Evolutionary conservation across 306 rosid genomes (phyloP), one percentile per base, ranked within the genome.

Genomic region (Pueraria montana): DNA sequence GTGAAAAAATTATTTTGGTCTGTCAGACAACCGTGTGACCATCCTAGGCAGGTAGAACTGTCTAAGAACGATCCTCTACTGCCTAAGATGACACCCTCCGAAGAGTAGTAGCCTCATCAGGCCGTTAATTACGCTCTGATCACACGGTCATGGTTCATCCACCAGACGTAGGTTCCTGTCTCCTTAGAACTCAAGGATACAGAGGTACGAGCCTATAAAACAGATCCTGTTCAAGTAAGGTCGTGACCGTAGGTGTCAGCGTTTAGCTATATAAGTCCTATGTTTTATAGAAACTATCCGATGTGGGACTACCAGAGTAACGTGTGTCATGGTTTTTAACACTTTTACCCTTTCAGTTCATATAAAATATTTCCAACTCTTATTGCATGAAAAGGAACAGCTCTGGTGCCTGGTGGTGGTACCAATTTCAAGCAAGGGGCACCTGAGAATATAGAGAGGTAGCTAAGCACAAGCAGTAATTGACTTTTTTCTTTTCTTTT

Each of bases 401-500:
- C 61, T n/a, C 45, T 40, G 11, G 11, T 40, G 45, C 45, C 4
- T 1, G 88, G 91, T 36, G 91, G 90, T 30, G 90, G 88, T 72
- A 88, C 91, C 56, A 93, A 91, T 85, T 91, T 91, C 81, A 91
- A 91, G 80, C 85, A 86, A 14, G 93, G 90, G 93, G 87, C 89
- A n/a, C n/a, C 89, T 18, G 86, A 88, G 74, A 56, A 87, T 68
- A 89, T 87, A 66, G 86, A 46, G 83, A 52, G 24, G 61, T 53
- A 53, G 61, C 61, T 50, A 50, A 16, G 56, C 21, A 50, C 9
- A 50, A 16, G 56, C 21, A 50, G 21, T 4, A 16, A 14, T 50
- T 50, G 21, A 50, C 21, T 4, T 48, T 14, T 48, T 12, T 48
- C 21, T 4, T 48, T 14, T 48, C 3, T 48, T 55, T 18, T 8